A percentile compares a stretch with the other conserved stretches of the same genome.
Conservation (phyloP, 257 asterid species). For the Primulina eburnea region DNA sequence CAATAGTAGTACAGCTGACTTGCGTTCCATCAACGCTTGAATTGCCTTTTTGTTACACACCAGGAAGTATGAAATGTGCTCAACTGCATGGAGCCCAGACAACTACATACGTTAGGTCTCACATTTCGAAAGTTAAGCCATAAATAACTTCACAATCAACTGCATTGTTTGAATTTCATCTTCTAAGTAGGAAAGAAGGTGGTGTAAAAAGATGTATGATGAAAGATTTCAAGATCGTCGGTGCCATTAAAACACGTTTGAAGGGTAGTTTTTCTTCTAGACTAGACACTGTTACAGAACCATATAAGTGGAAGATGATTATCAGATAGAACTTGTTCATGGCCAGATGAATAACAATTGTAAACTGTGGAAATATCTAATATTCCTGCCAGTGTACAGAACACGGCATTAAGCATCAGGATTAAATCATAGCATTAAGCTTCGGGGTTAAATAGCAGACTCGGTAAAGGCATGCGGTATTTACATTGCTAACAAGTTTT, state of each 20-base stretch:
- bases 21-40: constrained; percentile 52
- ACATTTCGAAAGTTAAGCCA: neutral
- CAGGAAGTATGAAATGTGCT: constrained; percentile 75
- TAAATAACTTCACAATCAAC: neutral
- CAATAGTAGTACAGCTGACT: constrained; percentile 28
- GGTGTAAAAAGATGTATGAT: constrained; percentile 1
- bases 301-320: neutral
- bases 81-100: constrained; percentile 45
- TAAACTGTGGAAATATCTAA: neutral
- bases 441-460: neutral
- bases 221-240: neutral
- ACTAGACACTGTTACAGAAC: neutral
- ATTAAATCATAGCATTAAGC: neutral
- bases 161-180: neutral
- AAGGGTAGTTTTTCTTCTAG: neutral
- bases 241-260: neutral
- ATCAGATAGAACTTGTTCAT: neutral
- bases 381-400: neutral
- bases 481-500: constrained; percentile 86
- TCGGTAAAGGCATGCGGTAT: constrained; percentile 18
- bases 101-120: neutral
- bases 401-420: neutral
- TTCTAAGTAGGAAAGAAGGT: neutral
- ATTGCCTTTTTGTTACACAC: constrained; percentile 75
- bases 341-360: neutral